Percentiles rank a stretch among this genome's conserved stretches.
These are phyloP conservation scores for Lipomyces yamadae DNA, from an alignment of 805 yeast species.

Conservation along the genomic window DNA sequence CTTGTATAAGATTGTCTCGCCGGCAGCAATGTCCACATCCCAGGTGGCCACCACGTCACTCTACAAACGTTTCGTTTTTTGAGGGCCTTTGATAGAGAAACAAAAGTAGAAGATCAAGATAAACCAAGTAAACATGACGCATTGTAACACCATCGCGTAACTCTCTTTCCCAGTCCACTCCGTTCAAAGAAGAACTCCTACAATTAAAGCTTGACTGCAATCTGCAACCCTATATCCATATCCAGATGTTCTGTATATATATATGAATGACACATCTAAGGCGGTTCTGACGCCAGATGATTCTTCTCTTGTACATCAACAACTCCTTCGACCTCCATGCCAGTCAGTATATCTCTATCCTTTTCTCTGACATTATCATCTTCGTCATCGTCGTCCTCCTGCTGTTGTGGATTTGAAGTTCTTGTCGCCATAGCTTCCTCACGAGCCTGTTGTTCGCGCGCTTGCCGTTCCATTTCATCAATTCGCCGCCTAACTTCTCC, in stretches of 20 bases:
- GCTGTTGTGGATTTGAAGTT: conserved; percentile 28
- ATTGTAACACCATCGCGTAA: not conserved
- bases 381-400: conserved; percentile 37
- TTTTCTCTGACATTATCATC: conserved; percentile 46
- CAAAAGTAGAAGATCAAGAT: not conserved
- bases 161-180: not conserved
- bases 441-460: conserved; percentile 38
- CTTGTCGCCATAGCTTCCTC: conserved; percentile 39
- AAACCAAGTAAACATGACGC: not conserved
- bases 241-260: not conserved
- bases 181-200: not conserved
- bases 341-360: conserved; percentile 58
- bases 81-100: not conserved
- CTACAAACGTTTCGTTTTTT: not conserved
- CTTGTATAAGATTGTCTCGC: no score
- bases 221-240: not conserved
- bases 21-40: no score
- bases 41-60: no score
- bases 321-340: conserved; percentile 55
- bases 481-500: conserved; percentile 84
- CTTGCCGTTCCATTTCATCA: conserved; percentile 56
- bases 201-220: not conserved
- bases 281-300: not conserved
- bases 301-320: conserved; percentile 41
- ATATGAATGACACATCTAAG: not conserved